Base-by-base conservation (phyloP, 257 asterid species). In the Nicotiana noctiflora region DNA sequence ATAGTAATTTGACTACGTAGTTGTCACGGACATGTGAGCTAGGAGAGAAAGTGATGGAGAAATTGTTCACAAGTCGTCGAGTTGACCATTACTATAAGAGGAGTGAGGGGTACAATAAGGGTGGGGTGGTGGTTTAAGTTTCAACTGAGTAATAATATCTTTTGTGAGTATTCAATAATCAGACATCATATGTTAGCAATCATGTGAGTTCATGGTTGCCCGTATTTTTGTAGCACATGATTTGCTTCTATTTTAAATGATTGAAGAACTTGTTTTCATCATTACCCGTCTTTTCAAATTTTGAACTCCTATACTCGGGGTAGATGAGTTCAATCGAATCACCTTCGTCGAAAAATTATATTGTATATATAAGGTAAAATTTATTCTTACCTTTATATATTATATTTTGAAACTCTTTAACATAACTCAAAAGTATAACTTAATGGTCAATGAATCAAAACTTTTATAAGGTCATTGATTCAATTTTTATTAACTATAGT, bases 131-230 rank as follows among this genome's bases (percentile, higher is more conserved):
- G 13, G 14, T 40, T 68, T 11, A 44, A 32, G 14, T 44, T 44
- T 70, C 59, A 70, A 44, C 21, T 72, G 60, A 46, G 37, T 70
- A 70, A 44, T 44, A 66, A 44, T 44, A 66, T 37, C 23, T 13
- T 72, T 21, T 44, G 37, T 31, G 0, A 2, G 37, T 46, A 49
- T 23, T 72, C 60, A 21, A 72, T 4, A 34, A 67, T 67, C 18
- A 67, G 53, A 18, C 59, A 65, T n/a, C 8, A 31, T 40, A 65
- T 17, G 31, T 64, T 62, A 62, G 25, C 52, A 46, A 72, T 72
- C 78, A 72, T 49, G 78, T 23, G 25, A 46, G 44, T 74, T 74
- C 25, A 49, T 49, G 78, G 60, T 49, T 70, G 77, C 31, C 70
- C 21, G 13, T 25, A 57, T 55, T 31, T 57, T 57, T 15, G 57